Conservation (phyloP, 108 stramenopile species). For the Licmophora abbreviata region DNA sequence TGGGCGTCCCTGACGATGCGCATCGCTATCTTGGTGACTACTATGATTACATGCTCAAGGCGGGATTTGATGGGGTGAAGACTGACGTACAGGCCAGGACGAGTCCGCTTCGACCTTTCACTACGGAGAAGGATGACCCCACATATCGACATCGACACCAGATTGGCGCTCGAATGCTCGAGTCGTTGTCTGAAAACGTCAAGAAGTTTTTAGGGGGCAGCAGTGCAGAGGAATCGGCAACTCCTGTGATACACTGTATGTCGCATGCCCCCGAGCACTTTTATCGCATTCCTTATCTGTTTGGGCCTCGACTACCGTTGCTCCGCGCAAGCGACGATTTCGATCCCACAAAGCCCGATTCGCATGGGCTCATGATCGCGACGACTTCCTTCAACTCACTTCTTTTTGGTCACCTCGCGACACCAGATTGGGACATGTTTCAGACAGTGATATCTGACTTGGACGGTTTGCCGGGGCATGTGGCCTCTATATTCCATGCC, state of each 20-base stretch:
- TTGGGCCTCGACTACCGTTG: background rate
- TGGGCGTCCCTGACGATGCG: background rate
- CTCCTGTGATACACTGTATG: background rate
- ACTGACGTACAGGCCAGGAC: background rate
- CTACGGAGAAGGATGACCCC: background rate
- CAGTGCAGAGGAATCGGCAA: too few species aligned
- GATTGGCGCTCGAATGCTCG: background rate
- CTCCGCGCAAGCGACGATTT: background rate
- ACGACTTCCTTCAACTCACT: background rate
- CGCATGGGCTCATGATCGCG: background rate
- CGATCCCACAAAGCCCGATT: background rate
- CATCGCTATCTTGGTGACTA: background rate
- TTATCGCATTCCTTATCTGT: background rate
- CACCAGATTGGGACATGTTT: constrained; percentile 1
- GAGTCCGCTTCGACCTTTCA: background rate
- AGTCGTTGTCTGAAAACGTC: too few species aligned
- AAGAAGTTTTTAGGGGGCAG: too few species aligned
- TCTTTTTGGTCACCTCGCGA: background rate
- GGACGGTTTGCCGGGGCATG: background rate
- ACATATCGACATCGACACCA: background rate
- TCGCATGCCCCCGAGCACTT: background rate
- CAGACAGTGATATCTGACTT: background rate
- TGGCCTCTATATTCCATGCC: background rate
- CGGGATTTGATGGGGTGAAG: background rate
- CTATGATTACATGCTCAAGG: background rate